These are phyloP conservation scores for Kwoniella europaea DNA, from an alignment of 768 basidiomycete genomes.

Conservation along the genomic window DNA sequence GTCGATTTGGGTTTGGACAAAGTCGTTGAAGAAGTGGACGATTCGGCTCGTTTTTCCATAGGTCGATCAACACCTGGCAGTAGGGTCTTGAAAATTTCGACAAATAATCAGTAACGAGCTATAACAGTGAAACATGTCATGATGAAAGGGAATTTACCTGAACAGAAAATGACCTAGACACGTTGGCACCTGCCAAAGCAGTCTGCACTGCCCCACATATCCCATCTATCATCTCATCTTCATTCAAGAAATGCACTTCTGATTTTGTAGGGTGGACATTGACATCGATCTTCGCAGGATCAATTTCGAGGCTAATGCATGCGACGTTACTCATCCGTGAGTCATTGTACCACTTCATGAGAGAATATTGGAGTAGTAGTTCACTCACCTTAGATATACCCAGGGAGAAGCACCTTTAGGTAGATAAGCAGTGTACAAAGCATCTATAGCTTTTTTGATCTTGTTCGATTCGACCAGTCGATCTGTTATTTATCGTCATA, in stretches of 20 bases:
- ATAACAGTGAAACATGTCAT: too few species aligned
- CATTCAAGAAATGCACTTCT: constrained; percentile 88
- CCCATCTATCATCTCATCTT: constrained; percentile 79
- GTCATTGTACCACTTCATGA: too few species aligned
- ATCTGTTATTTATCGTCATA: constrained; percentile 62
- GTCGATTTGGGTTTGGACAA: not conserved
- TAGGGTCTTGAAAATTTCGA: constrained; percentile 44
- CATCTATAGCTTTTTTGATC: constrained; percentile 85
- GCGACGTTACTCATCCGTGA: not conserved
- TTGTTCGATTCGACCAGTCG: constrained; percentile 86
- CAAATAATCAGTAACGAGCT: too few species aligned
- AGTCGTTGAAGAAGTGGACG: constrained; percentile 13
- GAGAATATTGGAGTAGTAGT: not conserved
- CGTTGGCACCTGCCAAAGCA: constrained; percentile 63
- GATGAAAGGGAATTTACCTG: constrained; percentile 49
- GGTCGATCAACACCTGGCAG: constrained; percentile 50
- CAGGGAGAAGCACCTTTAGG: constrained; percentile 90
- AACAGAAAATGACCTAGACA: constrained; percentile 60
- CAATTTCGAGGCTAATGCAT: constrained; percentile 71
- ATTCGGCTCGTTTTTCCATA: constrained; percentile 25
- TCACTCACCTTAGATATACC: constrained; percentile 83
- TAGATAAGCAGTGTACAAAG: constrained; percentile 78
- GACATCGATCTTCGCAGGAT: constrained; percentile 87
- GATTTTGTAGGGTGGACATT: constrained; percentile 98
- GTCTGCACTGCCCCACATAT: constrained; percentile 76